A percentile compares a stretch with the other conserved stretches of the same genome.
These are phyloP conservation scores for Astrocystis sublimbata DNA, from an alignment of 495 filamentous ascomycete genomes.

Conservation along the genomic window DNA sequence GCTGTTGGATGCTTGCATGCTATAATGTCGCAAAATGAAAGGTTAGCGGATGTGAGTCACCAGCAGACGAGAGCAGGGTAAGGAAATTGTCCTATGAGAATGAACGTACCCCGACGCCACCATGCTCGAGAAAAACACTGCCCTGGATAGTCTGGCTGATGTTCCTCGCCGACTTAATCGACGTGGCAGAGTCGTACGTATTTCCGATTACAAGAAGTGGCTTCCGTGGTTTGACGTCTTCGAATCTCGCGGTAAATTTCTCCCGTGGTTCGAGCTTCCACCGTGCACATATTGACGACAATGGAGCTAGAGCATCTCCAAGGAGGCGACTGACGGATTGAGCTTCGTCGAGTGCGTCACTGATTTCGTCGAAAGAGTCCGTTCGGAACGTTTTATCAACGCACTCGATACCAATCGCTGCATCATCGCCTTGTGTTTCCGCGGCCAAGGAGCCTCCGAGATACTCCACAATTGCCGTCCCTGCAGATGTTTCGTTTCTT, in stretches of 20 bases:
- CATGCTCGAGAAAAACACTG: constrained; percentile 53
- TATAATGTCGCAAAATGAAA: constrained; percentile 21
- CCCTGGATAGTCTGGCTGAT: constrained; percentile 53
- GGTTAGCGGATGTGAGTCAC: not conserved
- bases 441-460: not conserved
- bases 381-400: constrained; percentile 6
- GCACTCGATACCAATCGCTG: constrained; percentile 16
- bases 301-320: constrained; percentile 19
- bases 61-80: not conserved
- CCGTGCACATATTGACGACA: constrained; percentile 37
- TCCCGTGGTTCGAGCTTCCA: constrained; percentile 50
- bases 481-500: constrained; percentile 6
- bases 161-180: constrained; percentile 49
- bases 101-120: constrained; percentile 56
- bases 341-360: not conserved
- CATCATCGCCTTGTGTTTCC: not conserved
- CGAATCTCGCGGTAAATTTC: constrained; percentile 42
- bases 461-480: not conserved
- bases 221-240: constrained; percentile 43
- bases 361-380: constrained; percentile 7
- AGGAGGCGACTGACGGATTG: constrained; percentile 17
- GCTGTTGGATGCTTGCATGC: constrained; percentile 50
- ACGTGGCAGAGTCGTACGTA: constrained; percentile 44
- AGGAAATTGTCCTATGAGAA: not conserved
- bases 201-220: constrained; percentile 49